Percentiles rank a stretch among this genome's conserved stretches.
Conservation (phyloP, 31 red algal species). For the Endocladia muricata region DNA sequence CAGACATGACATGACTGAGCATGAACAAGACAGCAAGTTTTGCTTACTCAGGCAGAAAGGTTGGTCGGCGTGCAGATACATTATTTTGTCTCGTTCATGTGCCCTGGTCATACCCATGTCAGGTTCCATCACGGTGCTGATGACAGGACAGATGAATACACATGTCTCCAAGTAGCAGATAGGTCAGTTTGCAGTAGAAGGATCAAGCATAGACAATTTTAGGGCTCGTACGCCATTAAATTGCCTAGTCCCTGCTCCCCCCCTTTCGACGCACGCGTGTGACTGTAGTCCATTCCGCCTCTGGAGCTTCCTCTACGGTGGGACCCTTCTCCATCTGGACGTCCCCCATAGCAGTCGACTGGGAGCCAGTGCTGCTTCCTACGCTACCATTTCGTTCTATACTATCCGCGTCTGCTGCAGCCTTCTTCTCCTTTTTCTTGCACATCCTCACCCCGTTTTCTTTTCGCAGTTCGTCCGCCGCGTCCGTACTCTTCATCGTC, state of each 20-base stretch:
- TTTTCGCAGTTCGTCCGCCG: background rate
- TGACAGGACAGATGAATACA: background rate
- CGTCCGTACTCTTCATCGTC: background rate
- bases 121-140: background rate
- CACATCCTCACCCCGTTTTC: background rate
- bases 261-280: constrained; percentile 22
- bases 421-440: background rate
- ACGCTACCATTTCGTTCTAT: background rate
- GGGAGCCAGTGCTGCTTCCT: background rate
- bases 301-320: background rate
- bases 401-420: background rate
- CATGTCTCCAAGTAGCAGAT: background rate
- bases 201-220: background rate
- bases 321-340: background rate
- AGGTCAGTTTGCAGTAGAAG: background rate
- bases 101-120: too few species aligned
- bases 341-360: background rate
- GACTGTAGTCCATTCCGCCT: constrained; percentile 25
- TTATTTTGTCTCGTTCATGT: too few species aligned
- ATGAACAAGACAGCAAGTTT: background rate
- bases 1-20: background rate
- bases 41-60: background rate
- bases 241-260: background rate
- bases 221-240: background rate
- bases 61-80: background rate